A percentile compares a stretch with the other conserved stretches of the same genome.
These are phyloP conservation scores for Acanthamoeba triangularis DNA, from an alignment of 208 protist genomes.

Conservation along the genomic window DNA sequence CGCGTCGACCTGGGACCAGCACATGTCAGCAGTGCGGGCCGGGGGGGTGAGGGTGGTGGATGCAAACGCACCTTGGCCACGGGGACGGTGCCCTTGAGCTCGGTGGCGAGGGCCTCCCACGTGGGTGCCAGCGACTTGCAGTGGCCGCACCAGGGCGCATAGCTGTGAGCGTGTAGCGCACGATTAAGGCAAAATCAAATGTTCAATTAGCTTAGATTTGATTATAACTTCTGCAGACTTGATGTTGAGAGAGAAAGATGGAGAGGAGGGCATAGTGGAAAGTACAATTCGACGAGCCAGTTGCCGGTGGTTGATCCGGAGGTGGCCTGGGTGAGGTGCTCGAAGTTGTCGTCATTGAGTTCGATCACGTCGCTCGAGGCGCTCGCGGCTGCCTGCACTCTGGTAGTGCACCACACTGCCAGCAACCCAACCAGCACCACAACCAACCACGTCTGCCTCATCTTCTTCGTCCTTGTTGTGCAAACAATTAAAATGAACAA, in stretches of 20 bases:
- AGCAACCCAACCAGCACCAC: background rate
- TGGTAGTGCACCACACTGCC: background rate
- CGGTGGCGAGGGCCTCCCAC: constrained; percentile 74
- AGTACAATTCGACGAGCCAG: constrained; percentile 72
- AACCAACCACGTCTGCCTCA: background rate
- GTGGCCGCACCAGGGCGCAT: constrained; percentile 71
- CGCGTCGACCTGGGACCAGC: background rate
- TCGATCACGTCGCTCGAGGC: constrained; percentile 50
- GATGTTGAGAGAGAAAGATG: background rate
- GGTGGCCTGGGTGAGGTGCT: constrained; percentile 65
- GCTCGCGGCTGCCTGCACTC: background rate
- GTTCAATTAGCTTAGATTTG: background rate
- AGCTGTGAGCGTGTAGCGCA: background rate
- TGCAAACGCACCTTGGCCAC: constrained; percentile 56
- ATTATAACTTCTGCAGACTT: background rate
- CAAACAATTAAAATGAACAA: background rate
- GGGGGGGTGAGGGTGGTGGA: background rate
- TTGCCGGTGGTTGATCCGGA: constrained; percentile 40
- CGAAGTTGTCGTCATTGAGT: constrained; percentile 69
- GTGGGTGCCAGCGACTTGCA: constrained; percentile 64
- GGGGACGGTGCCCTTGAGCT: constrained; percentile 54
- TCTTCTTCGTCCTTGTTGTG: background rate
- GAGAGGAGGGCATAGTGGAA: background rate
- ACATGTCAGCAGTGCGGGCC: background rate
- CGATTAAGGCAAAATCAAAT: background rate